Evolutionary conservation across 2,329 filamentous ascomycete genomes (phyloP), one percentile per base, ranked within the genome.

Genomic region (Talaromyces verruculosus): DNA sequence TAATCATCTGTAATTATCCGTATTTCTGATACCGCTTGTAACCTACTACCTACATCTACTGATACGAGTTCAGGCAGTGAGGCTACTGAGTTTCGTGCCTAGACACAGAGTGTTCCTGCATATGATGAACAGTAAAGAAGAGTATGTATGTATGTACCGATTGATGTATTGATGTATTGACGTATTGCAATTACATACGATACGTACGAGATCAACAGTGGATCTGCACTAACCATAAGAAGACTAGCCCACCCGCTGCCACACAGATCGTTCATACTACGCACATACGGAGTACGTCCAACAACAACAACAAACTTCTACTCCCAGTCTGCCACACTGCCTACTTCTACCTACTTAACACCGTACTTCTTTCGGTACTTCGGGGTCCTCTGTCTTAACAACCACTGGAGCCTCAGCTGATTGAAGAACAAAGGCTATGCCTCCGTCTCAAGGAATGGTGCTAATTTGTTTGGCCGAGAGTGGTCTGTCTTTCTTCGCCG

Each of bases 191-290:
- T 49, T 49, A 49, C 45, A 33, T 33, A 53, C 49, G 17, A n/a
- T 33, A 33, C 17, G 17, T 53, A 53, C 7, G 6, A 35, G 51
- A 55, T 55, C 30, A 22, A 22, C 2, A 28, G 57, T 43, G 37
- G 37, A 43, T 43, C 37, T 1, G 3, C 37, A n/a, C 37, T 60
- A 43, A 7, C 37, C 25, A 13, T 22, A 60, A 60, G 13, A 5
- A 30, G 37, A 43, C 57, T 60, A 60, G 57, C 8, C 37, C 57
- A 43, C 37, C 57, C 57, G 57, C 25, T 60, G 37, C 37, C 30
- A 30, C 8, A 33, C 30, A 33, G 30, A 33, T 33, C 30, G 25
- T 57, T 22, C 8, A 35, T 35, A 33, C n/a, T n/a, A n/a, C n/a
- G n/a, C n/a, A n/a, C 25, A 7, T 19, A 51, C 37, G 5, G 1